These are phyloP conservation scores for Pigoraptor vietnamica DNA, from an alignment of 78 protist genomes.

Conservation along the genomic window DNA sequence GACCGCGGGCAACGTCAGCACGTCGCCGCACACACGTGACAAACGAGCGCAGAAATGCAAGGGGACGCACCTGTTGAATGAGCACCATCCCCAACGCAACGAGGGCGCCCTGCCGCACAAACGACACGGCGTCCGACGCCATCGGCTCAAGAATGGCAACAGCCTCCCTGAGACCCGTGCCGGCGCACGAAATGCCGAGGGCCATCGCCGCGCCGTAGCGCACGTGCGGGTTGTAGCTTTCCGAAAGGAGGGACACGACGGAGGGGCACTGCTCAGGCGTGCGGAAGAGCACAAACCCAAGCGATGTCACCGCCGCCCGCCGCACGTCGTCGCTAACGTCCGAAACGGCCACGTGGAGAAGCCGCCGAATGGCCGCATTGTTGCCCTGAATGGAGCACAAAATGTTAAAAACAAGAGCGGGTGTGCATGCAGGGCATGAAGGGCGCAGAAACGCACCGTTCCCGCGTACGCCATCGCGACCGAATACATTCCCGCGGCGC, in stretches of 20 bases:
- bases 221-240: slow-evolving; percentile 97
- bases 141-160: slow-evolving; percentile 69
- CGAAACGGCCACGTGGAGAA: slow-evolving; percentile 93
- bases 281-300: slow-evolving; percentile 87
- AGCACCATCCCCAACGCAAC: slow-evolving; percentile 91
- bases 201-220: slow-evolving; percentile 97
- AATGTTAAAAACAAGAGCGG: too few relatives aligned
- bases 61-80: slow-evolving; percentile 42
- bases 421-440: too few relatives aligned
- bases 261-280: slow-evolving; percentile 84
- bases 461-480: slow-evolving; percentile 95
- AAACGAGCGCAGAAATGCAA: too few relatives aligned
- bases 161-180: slow-evolving; percentile 83
- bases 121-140: slow-evolving; percentile 77
- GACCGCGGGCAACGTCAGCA: too few relatives aligned
- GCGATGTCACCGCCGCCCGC: slow-evolving; percentile 92
- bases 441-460: slow-evolving; percentile 37
- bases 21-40: too few relatives aligned
- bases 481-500: slow-evolving; percentile 87
- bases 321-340: slow-evolving; percentile 97
- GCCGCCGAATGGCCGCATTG: slow-evolving; percentile 74
- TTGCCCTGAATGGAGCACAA: slow-evolving; percentile 26
- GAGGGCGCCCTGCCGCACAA: slow-evolving; percentile 94
- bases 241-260: slow-evolving; percentile 75
- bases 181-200: slow-evolving; percentile 96